Percentiles rank a stretch among this genome's conserved stretches.
phyloP scores from a whole-genome alignment of 306 rosid species.

The Myrica gale region DNA sequence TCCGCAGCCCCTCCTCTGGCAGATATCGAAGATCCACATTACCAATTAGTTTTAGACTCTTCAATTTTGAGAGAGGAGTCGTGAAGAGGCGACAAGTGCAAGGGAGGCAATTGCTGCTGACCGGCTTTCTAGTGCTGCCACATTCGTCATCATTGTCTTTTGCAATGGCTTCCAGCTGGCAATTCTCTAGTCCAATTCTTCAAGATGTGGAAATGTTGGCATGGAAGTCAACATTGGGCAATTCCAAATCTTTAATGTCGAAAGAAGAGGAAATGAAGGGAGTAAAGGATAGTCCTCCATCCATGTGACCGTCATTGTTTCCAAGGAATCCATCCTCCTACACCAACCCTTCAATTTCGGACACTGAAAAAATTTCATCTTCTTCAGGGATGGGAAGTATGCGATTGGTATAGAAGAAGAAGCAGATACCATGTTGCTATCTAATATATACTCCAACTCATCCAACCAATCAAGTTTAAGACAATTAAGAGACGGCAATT shows the following conservation, averaged over 20 bases:
- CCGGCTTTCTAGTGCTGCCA: too few relatives aligned
- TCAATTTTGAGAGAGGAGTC: neutral
- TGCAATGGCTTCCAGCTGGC: neutral
- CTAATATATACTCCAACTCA: conserved; percentile 13
- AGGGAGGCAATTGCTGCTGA: neutral
- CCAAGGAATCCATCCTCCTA: neutral
- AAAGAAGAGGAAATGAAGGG: neutral
- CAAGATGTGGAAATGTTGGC: neutral
- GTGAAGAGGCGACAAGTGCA: neutral
- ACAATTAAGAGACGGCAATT: conserved; percentile 18
- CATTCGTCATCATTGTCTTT: neutral
- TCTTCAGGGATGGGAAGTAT: conserved; percentile 33
- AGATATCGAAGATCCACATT: neutral
- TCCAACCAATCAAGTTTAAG: rapidly evolving
- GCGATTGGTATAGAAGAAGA: too few relatives aligned
- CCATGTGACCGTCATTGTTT: too few relatives aligned
- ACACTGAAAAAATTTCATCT: too few relatives aligned
- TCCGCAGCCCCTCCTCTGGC: neutral
- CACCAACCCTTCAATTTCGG: conserved; percentile 28
- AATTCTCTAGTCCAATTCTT: rapidly evolving
- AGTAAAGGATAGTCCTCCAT: neutral
- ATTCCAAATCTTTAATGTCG: rapidly evolving
- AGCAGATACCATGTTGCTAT: neutral
- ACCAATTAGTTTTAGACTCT: neutral
- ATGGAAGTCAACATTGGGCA: neutral